Base-by-base conservation (phyloP, 331 rosid species). In the Malus hybrid region DNA sequence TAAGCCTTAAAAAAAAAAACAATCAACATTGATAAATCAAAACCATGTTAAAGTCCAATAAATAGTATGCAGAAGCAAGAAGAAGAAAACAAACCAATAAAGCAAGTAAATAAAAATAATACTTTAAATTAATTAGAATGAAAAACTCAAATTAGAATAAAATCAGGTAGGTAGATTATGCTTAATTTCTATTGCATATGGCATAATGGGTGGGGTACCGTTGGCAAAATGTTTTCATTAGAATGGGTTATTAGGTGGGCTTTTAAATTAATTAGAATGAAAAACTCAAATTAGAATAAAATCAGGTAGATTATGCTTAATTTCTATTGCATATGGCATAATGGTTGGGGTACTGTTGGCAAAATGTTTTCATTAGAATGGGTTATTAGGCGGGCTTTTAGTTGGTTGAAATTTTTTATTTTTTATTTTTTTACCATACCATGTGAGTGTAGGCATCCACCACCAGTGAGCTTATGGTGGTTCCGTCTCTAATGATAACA, bases 401-500 rank as follows among this genome's bases (percentile, higher is more conserved):
- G 52, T 46, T 46, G 52, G 52, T 12, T 46, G 52, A 46, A 28
- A 34, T 34, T 34, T 34, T 34, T 24, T 24, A 24, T 24, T 24
- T 34, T 7, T 34, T 34, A 0, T 46, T 46, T 34, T 28, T 46
- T 46, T 1, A 0, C 1, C 6, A 46, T 13, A 5, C 2, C 52
- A 46, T 46, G 52, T 46, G 54, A 46, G 54, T 46, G 7, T 14
- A 48, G 54, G 54, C 3, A 48, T 14, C 18, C 0, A 0, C 1
- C 54, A 14, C 7, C 7, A 48, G 5, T 48, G 19, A 48, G 19
- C 19, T 0, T 1, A 5, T 2, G 7, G 0, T 14, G 44, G 0
- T 0, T 14, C 19, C 7, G 1, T 48, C 3, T 0, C 1, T 48
- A 7, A 14, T 48, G 0, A 39, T 1, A 39, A 39, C 12, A 39